phyloP scores from a whole-genome alignment of 805 yeast genomes.

The Wickerhamomyces pijperi region DNA sequence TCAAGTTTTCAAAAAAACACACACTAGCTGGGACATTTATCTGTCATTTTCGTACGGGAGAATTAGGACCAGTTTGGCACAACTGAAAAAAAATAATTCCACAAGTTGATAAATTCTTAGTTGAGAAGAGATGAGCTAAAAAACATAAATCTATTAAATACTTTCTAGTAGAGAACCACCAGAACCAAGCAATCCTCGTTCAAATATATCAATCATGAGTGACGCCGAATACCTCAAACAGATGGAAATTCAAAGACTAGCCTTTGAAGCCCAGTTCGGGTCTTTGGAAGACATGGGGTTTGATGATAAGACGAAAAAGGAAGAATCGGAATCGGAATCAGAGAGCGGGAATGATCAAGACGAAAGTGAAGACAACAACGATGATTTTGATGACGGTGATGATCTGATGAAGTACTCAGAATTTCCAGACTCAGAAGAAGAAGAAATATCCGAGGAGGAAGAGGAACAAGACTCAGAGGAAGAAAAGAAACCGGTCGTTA shows the following conservation, averaged over 20 bases:
- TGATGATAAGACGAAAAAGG: slow-evolving; percentile 31
- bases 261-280: slow-evolving; percentile 59
- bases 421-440: slow-evolving; percentile 8
- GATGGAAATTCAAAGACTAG: slow-evolving; percentile 42
- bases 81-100: too few species aligned
- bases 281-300: slow-evolving; percentile 42
- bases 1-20: too few species aligned
- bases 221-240: slow-evolving; percentile 9
- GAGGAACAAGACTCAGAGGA: slow-evolving; percentile 5
- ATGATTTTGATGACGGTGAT: slow-evolving; percentile 16
- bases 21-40: too few species aligned
- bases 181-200: too few species aligned
- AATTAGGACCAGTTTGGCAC: too few species aligned
- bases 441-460: slow-evolving; percentile 13
- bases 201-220: neutral
- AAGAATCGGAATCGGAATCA: slow-evolving; percentile 19
- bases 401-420: slow-evolving; percentile 2
- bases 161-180: too few species aligned
- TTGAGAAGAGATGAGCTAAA: too few species aligned
- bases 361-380: slow-evolving; percentile 1
- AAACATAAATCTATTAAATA: too few species aligned
- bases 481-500: slow-evolving; percentile 10
- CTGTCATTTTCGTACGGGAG: too few species aligned
- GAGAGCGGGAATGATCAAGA: slow-evolving; percentile 11
- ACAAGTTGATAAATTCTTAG: too few species aligned